Evolutionary conservation across 805 yeast genomes (phyloP), one percentile per base, ranked within the genome.

Genomic region (Cyberlindnera subsufficiens): DNA sequence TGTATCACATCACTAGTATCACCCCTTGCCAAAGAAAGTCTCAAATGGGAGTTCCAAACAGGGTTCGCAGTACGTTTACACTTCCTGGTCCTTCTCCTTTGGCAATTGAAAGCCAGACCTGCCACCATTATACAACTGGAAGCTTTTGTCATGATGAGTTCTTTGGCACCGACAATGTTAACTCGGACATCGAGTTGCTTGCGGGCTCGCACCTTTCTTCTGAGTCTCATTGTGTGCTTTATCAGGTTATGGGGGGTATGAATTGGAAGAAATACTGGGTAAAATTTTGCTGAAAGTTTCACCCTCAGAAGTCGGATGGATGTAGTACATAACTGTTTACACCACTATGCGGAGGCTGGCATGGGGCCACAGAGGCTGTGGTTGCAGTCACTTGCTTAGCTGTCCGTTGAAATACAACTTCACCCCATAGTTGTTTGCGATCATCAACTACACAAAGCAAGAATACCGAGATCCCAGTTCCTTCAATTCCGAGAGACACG

Each of bases 1-100:
- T 53, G 56, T 1, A 58, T 14, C 6, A 47, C 43, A 17, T 51
- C 52, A 9, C 48, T 40, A 7, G 44, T 15, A 3, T 42, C 42
- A 7, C 38, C 35, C 1, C 39, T 35, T 0, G 38, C 32, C 32
- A 58, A 35, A 10, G 47, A 42, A 30, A 58, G 30, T 13, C 43
- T 43, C 10, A 47, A 34, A 5, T 55, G 35, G 15, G 45, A 29
- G 30, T 54, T 49, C 60, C 60, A 58, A 4, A 18, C 39, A 1
- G 62, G 62, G 36, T 46, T 50, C 4, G 54, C 55, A 0, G 60
- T 53, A 3, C 46, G 37, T 42, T 51, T 58, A 20, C 42, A 39
- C 41, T 51, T 54, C 32, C 35, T 42, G 0, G 60, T 54, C 10
- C 46, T 39, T 33, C 55, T 55, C 1, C 52, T 32, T 14, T 44